Base-by-base conservation (phyloP, 1,284 basidiomycete genomes). In the Schizopora paradoxa region DNA sequence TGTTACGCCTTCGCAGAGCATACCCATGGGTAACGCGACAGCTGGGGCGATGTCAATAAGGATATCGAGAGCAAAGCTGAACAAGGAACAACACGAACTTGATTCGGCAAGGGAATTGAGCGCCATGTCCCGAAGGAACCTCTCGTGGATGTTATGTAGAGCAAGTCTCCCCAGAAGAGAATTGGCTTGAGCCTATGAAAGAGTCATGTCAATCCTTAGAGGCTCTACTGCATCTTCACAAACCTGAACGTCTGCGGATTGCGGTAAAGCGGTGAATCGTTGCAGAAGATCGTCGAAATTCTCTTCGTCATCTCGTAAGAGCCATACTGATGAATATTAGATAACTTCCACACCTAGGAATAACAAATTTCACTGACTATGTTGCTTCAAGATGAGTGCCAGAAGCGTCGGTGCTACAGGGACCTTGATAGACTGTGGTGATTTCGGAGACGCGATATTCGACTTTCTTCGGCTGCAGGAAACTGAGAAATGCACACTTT, bases 21-120 rank as follows among this genome's bases (percentile, higher is more conserved):
- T 80, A 0, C 84, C 84, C 78, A 90, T 85, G 0, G 91, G 90
- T 46, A 93, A 73, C 0, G 88, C 82, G 48, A 93, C 86, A 5
- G 86, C 90, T 92, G 52, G 8, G 28, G 35, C 14, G 7, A 36
- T 18, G 40, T 26, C 21, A 7, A 11, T 19, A 38, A 29, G 19
- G 13, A 5, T 14, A n/a, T n/a, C n/a, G n/a, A n/a, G 26, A 34
- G 13, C 25, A 21, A 22, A n/a, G 16, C 36, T 23, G 42, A 25
- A 18, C 4, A 11, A 16, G 25, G 13, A 35, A 16, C 22, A 6
- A 37, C 13, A 67, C 82, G 32, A 55, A 91, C 90, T 83, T 7
- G 91, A 92, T 63, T 95, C 91, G 0, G 84, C 76, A 14, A 94
- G 66, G 1, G 90, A 92, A 57, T 82, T 91, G 52, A 94, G 69